Percentiles rank a stretch among this genome's conserved stretches.
Evolutionary conservation across 257 asterid genomes (phyloP).

Genomic region (Solanum chilense): DNA sequence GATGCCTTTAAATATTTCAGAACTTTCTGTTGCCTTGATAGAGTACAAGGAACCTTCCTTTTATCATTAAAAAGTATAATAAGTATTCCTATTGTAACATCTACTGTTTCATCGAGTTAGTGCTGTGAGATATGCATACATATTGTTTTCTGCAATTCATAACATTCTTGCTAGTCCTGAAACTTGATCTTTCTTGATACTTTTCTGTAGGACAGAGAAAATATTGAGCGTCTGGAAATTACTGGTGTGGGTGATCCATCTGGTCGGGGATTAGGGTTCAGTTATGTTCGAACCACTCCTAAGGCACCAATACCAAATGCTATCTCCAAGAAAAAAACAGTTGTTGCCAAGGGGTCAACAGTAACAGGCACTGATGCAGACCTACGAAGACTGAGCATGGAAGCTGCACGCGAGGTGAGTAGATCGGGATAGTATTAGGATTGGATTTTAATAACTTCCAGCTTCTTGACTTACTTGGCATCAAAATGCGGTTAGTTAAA

Average conservation of each 20-base stretch:
- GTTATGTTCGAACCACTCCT: constrained; percentile 83
- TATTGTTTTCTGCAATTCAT: neutral
- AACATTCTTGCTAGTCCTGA: neutral
- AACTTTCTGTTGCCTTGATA: neutral
- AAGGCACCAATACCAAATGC: constrained; percentile 85
- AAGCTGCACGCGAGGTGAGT: constrained; percentile 94
- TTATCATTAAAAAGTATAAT: neutral
- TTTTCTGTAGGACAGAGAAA: constrained; percentile 66
- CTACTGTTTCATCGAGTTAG: neutral
- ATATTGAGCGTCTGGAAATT: constrained; percentile 91
- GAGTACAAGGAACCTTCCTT: neutral
- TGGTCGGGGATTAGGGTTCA: constrained; percentile 97
- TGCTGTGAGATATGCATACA: neutral
- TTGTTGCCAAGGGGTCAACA: constrained; percentile 82
- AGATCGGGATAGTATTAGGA: neutral
- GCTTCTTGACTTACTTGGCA: neutral
- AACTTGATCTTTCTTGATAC: neutral
- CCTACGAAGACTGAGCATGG: constrained; percentile 98
- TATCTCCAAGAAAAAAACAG: constrained; percentile 64
- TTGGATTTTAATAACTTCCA: neutral
- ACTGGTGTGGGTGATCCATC: constrained; percentile 99
- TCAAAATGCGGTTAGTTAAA: neutral
- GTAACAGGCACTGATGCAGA: constrained; percentile 99
- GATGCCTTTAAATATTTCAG: neutral
- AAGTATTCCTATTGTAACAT: neutral